Conservation (phyloP, 768 basidiomycete species). For the Boletus patriciae region DNA sequence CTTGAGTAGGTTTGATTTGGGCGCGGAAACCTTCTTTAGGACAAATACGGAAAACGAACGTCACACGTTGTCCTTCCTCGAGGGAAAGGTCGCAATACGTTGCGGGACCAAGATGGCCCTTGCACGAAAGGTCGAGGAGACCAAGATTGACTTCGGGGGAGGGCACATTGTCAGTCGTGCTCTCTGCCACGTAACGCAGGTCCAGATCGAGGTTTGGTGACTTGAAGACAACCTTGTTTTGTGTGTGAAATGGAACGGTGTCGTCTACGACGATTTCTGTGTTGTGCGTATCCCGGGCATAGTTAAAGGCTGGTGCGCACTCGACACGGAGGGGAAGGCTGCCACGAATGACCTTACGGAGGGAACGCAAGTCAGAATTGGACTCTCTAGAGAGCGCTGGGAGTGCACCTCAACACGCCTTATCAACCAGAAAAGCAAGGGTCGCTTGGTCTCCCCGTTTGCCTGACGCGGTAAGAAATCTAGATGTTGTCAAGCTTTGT, state of each 20-base stretch:
- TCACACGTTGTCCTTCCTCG: slow-evolving; percentile 85
- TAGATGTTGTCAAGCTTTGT: slow-evolving; percentile 25
- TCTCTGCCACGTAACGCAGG: slow-evolving; percentile 70
- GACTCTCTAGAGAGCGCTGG: not conserved
- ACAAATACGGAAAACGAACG: slow-evolving; percentile 78
- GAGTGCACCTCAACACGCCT: slow-evolving; percentile 67
- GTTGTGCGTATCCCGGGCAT: slow-evolving; percentile 75
- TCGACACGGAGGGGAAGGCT: slow-evolving; percentile 77
- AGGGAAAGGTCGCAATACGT: slow-evolving; percentile 60
- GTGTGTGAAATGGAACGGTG: slow-evolving; percentile 40
- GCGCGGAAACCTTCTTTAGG: slow-evolving; percentile 38
- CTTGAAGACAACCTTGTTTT: slow-evolving; percentile 63
- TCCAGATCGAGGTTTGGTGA: slow-evolving; percentile 64
- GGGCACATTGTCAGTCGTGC: slow-evolving; percentile 48
- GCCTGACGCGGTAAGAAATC: slow-evolving; percentile 78
- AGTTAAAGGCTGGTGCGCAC: slow-evolving; percentile 96
- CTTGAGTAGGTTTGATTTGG: slow-evolving; percentile 34
- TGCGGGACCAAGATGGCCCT: slow-evolving; percentile 75
- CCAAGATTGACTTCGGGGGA: slow-evolving; percentile 57
- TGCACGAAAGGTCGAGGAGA: slow-evolving; percentile 60
- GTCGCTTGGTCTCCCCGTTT: slow-evolving; percentile 44
- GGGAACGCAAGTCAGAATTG: not conserved
- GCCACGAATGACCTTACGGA: slow-evolving; percentile 72
- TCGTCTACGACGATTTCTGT: slow-evolving; percentile 56
- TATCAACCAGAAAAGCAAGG: slow-evolving; percentile 80